phyloP scores from a whole-genome alignment of 441 rosid genomes.

The Brassica hybrid region DNA sequence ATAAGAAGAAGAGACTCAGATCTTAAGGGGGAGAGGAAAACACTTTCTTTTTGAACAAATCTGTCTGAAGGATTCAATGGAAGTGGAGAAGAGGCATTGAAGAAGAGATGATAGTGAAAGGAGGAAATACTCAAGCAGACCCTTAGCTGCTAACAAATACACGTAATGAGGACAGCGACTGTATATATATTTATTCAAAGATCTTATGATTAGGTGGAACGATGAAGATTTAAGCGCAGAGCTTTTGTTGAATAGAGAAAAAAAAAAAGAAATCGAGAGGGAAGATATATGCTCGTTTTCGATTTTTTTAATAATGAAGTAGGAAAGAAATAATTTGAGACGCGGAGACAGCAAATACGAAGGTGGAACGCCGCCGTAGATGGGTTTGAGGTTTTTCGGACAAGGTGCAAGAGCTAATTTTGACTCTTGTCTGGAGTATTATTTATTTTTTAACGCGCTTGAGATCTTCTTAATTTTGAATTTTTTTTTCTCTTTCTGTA shows the following conservation, averaged over 20 bases:
- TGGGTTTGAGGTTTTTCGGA: constrained; percentile 35
- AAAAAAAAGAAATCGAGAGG: constrained; percentile 7
- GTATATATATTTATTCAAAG: constrained; percentile 2
- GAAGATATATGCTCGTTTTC: constrained; percentile 23
- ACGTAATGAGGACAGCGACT: constrained; percentile 30
- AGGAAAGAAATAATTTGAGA: constrained; percentile 10
- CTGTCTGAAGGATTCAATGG: constrained; percentile 39
- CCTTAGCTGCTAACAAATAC: constrained; percentile 44
- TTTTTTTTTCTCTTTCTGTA: constrained; percentile 9
- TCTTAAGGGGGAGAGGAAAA: constrained; percentile 24
- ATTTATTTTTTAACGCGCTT: constrained; percentile 15
- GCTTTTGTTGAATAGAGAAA: not conserved
- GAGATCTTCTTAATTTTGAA: not conserved
- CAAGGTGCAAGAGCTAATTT: constrained; percentile 23
- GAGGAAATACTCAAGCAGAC: constrained; percentile 44
- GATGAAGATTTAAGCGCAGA: not conserved
- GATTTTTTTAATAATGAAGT: not conserved
- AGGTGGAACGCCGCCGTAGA: constrained; percentile 34
- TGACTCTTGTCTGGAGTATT: not conserved
- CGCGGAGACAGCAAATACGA: constrained; percentile 32
- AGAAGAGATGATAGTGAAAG: constrained; percentile 22
- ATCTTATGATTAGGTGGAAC: constrained; percentile 20
- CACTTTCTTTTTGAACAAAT: constrained; percentile 15
- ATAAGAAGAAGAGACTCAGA: constrained; percentile 33
- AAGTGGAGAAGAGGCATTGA: constrained; percentile 37